Evolutionary conservation across 768 basidiomycete genomes (phyloP).

Genomic region (Rhizopogon vulgaris): DNA sequence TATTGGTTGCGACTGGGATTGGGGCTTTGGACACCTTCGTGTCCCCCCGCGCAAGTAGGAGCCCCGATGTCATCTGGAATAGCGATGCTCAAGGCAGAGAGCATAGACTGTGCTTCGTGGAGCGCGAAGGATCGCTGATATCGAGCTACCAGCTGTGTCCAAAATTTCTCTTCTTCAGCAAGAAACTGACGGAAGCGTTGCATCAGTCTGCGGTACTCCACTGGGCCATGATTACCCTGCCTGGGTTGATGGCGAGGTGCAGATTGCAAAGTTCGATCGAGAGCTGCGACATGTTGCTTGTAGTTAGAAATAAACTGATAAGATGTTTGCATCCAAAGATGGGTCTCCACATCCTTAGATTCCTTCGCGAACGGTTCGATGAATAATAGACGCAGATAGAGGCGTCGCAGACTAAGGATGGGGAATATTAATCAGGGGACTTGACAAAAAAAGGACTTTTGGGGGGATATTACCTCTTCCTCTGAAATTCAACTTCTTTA

Average conservation of each 20-base stretch:
- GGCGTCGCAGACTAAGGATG: slow-evolving; percentile 54
- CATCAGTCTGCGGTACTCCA: slow-evolving; percentile 81
- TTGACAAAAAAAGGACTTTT: not conserved
- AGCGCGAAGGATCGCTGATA: slow-evolving; percentile 68
- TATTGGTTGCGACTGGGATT: slow-evolving; percentile 48
- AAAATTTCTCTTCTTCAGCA: slow-evolving; percentile 87
- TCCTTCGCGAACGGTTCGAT: slow-evolving; percentile 64
- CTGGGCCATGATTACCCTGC: slow-evolving; percentile 47
- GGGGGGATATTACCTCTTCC: slow-evolving; percentile 65
- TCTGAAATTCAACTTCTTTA: slow-evolving; percentile 78
- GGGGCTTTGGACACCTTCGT: slow-evolving; percentile 7
- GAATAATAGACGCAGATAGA: slow-evolving; percentile 64
- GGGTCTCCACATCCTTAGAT: slow-evolving; percentile 73
- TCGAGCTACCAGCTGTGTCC: slow-evolving; percentile 73
- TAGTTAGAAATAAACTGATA: slow-evolving; percentile 80
- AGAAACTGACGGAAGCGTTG: slow-evolving; percentile 90
- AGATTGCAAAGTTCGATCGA: slow-evolving; percentile 54
- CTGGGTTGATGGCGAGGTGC: slow-evolving; percentile 31
- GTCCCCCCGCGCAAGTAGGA: slow-evolving; percentile 18
- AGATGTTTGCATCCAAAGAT: slow-evolving; percentile 91
- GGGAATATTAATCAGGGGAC: slow-evolving; percentile 2
- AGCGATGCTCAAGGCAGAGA: slow-evolving; percentile 52
- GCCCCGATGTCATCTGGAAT: slow-evolving; percentile 31
- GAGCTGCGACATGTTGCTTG: slow-evolving; percentile 63
- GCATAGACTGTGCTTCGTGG: slow-evolving; percentile 53